Percentiles rank a stretch among this genome's conserved stretches.
Conservation (phyloP, 2,329 filamentous ascomycete genomes). For the Hypoxylon sp. region DNA sequence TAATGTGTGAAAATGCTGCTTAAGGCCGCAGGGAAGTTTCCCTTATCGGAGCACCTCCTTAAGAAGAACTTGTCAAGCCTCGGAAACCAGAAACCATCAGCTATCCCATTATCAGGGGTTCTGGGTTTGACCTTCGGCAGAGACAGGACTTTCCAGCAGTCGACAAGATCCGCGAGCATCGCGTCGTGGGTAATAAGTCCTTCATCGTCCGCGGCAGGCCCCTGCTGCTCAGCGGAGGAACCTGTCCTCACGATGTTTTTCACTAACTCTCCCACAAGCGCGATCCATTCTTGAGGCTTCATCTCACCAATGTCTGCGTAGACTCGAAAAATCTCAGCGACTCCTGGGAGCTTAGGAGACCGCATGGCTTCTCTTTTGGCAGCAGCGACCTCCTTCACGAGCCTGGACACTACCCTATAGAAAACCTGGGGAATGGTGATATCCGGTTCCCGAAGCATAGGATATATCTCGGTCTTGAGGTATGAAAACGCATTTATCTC, state of each 20-base stretch:
- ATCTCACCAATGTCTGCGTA: constrained; percentile 56
- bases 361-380: constrained; percentile 55
- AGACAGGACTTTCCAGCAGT: constrained; percentile 60
- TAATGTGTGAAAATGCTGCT: constrained; percentile 56
- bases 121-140: constrained; percentile 48
- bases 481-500: constrained; percentile 46
- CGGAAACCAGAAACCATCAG: constrained; percentile 53
- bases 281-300: constrained; percentile 54
- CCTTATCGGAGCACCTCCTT: constrained; percentile 37
- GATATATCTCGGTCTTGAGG: constrained; percentile 52
- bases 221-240: constrained; percentile 47
- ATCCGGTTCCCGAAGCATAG: constrained; percentile 47
- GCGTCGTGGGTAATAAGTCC: constrained; percentile 51
- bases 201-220: constrained; percentile 50
- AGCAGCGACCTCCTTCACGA: constrained; percentile 54
- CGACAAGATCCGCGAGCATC: constrained; percentile 58
- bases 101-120: constrained; percentile 40
- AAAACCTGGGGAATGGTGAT: constrained; percentile 54
- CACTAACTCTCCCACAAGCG: constrained; percentile 55
- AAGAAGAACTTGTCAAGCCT: constrained; percentile 46
- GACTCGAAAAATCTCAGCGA: constrained; percentile 58
- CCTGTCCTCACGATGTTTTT: constrained; percentile 52
- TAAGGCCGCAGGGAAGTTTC: constrained; percentile 53
- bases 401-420: constrained; percentile 47
- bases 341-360: constrained; percentile 54